Evolutionary conservation across 108 stramenopile species (phyloP).

Genomic region (Cyclotella choctawhatcheeana): DNA sequence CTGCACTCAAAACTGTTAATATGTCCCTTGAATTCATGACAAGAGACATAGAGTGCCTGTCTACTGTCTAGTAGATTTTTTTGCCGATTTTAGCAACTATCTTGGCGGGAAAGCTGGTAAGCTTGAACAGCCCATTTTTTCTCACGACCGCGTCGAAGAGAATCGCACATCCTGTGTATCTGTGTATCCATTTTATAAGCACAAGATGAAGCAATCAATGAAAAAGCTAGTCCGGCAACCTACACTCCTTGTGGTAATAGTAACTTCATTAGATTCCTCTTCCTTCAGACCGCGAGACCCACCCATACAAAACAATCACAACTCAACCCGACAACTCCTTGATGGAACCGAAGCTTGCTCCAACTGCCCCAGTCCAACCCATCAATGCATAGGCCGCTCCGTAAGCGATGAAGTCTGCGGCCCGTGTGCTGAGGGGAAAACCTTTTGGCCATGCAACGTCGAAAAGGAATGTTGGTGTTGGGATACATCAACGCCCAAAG

Average conservation of each 20-base stretch:
- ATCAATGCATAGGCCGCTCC: slow-evolving; percentile 43
- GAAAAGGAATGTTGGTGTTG: slow-evolving; percentile 46
- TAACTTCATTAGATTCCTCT: not conserved
- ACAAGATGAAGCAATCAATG: not conserved
- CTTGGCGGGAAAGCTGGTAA: too few species aligned
- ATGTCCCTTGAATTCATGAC: too few species aligned
- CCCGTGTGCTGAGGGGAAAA: slow-evolving; percentile 17
- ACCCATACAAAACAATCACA: not conserved
- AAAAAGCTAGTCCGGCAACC: not conserved
- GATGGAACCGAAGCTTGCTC: slow-evolving; percentile 34
- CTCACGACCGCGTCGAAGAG: too few species aligned
- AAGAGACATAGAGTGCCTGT: too few species aligned
- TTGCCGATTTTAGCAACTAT: too few species aligned
- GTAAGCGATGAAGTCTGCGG: slow-evolving; percentile 26
- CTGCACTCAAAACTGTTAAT: too few species aligned
- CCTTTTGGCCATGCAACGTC: slow-evolving; percentile 38
- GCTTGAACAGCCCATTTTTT: not conserved
- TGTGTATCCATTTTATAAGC: too few species aligned
- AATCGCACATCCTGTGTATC: too few species aligned
- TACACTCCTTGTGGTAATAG: not conserved
- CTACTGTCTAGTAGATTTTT: too few species aligned
- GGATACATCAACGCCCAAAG: slow-evolving; percentile 23
- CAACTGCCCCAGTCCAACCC: slow-evolving; percentile 4
- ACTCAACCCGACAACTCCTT: slow-evolving; percentile 7
- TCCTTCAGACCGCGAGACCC: not conserved